Evolutionary conservation across 192 early-diverging fungal species (phyloP).

Genomic region (Gaertneriomyces sp.): DNA sequence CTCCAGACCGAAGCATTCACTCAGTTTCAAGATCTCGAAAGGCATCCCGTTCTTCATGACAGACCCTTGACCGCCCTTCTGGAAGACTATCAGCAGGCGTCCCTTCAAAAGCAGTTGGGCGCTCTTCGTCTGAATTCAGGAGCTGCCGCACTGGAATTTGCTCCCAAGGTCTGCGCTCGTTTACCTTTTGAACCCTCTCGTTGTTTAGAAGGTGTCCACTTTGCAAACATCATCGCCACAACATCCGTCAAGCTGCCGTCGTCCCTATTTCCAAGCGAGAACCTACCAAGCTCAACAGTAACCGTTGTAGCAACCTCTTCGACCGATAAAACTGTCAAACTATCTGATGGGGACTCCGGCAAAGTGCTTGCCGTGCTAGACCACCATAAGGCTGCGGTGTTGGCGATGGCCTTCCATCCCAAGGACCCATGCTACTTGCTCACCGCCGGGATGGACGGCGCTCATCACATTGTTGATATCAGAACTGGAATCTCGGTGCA

Average conservation of each 20-base stretch:
- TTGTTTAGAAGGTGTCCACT: slow-evolving; percentile 46
- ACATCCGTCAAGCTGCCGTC: slow-evolving; percentile 31
- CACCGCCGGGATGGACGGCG: slow-evolving; percentile 38
- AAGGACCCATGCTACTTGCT: slow-evolving; percentile 12
- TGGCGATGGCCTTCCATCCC: slow-evolving; percentile 68
- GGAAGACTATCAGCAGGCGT: slow-evolving; percentile 29
- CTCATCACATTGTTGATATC: slow-evolving; percentile 26
- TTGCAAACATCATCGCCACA: slow-evolving; percentile 56
- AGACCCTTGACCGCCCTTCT: slow-evolving; percentile 46
- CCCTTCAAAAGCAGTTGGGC: slow-evolving; percentile 6
- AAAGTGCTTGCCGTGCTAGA: slow-evolving; percentile 38
- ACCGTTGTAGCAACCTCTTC: slow-evolving; percentile 49
- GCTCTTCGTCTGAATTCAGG: background rate
- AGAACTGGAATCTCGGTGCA: slow-evolving; percentile 41
- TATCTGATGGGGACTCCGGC: slow-evolving; percentile 44
- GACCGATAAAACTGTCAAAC: slow-evolving; percentile 59
- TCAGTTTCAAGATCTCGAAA: slow-evolving; percentile 28
- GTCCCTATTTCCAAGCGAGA: slow-evolving; percentile 11
- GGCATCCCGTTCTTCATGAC: slow-evolving; percentile 30
- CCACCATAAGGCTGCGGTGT: slow-evolving; percentile 56
- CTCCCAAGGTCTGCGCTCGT: slow-evolving; percentile 26
- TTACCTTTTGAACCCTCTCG: slow-evolving; percentile 36
- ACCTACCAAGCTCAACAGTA: slow-evolving; percentile 29
- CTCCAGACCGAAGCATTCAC: slow-evolving; percentile 43
- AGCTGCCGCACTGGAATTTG: slow-evolving; percentile 38